Percentiles rank a stretch among this genome's conserved stretches.
These are phyloP conservation scores for Debaryomyces nepalensis DNA, from an alignment of 1,139 yeast genomes.

Conservation along the genomic window DNA sequence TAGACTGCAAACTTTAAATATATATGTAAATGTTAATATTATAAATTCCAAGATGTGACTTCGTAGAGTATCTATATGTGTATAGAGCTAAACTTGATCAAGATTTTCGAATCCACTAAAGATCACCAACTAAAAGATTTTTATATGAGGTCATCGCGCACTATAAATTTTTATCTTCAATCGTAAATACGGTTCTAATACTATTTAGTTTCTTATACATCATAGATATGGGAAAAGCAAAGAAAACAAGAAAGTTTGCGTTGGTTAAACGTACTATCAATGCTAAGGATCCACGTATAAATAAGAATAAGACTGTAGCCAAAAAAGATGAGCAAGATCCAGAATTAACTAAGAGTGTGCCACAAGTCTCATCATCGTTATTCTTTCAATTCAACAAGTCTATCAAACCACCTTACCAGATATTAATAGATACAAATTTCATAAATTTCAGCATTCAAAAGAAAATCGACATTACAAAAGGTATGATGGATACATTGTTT, in stretches of 20 bases:
- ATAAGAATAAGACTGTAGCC: slow-evolving; percentile 26
- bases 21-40: background rate
- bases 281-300: slow-evolving; percentile 71
- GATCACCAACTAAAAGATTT: background rate
- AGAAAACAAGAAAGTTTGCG: slow-evolving; percentile 96
- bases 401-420: slow-evolving; percentile 95
- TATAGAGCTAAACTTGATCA: no score
- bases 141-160: slow-evolving; percentile 10
- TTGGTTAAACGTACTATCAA: slow-evolving; percentile 80
- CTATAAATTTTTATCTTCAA: slow-evolving; percentile 6
- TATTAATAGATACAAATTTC: slow-evolving; percentile 92
- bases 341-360: slow-evolving; percentile 81
- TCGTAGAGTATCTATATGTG: no score
- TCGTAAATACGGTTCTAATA: background rate
- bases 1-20: no score
- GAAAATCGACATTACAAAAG: slow-evolving; percentile 88
- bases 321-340: slow-evolving; percentile 62
- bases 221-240: slow-evolving; percentile 82
- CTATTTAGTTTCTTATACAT: slow-evolving; percentile 8
- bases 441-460: slow-evolving; percentile 95
- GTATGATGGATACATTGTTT: slow-evolving; percentile 92
- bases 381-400: slow-evolving; percentile 95
- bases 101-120: no score
- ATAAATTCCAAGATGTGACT: background rate
- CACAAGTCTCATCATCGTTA: slow-evolving; percentile 94